A percentile compares a stretch with the other conserved stretches of the same genome.
Evolutionary conservation across 2,329 filamentous ascomycete genomes (phyloP).

Genomic region (Colletotrichum euphorbiae): DNA sequence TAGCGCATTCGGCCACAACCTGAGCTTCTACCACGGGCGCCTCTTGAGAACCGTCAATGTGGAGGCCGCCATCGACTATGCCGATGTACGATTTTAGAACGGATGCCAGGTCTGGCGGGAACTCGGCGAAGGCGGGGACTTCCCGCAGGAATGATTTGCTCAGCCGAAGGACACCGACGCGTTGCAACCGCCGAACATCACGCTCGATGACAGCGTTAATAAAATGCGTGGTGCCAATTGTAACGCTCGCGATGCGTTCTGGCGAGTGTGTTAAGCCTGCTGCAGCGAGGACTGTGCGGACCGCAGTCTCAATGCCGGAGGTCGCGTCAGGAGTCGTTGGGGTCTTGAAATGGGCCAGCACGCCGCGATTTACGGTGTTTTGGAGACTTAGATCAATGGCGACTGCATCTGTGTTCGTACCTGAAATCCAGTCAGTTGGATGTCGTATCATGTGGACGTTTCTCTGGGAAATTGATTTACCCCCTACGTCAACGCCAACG

Average conservation of each 20-base stretch:
- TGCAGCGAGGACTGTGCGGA: constrained; percentile 56
- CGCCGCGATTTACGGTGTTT: constrained; percentile 51
- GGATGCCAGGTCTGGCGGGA: constrained; percentile 60
- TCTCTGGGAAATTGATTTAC: background rate
- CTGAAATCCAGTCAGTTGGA: background rate
- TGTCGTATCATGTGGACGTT: rapidly evolving
- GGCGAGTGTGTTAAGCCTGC: constrained; percentile 46
- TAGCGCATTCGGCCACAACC: constrained; percentile 48
- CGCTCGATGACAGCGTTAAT: constrained; percentile 69
- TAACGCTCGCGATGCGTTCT: constrained; percentile 58
- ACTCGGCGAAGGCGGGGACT: constrained; percentile 63
- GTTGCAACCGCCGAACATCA: constrained; percentile 59
- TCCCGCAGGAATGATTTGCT: constrained; percentile 65
- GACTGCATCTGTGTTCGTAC: constrained; percentile 66
- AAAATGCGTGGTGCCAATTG: constrained; percentile 68
- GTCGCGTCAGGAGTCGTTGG: constrained; percentile 62
- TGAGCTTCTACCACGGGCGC: constrained; percentile 49
- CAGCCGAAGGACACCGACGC: constrained; percentile 65
- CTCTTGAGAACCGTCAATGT: constrained; percentile 63
- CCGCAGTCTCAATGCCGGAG: constrained; percentile 58
- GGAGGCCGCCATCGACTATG: constrained; percentile 61
- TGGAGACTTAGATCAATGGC: constrained; percentile 55
- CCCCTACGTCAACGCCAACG: constrained; percentile 61
- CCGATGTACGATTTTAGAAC: constrained; percentile 60
- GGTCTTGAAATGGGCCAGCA: constrained; percentile 62